These are phyloP conservation scores for Globisporangium viniferum DNA, from an alignment of 352 stramenopile species.

Conservation along the genomic window DNA sequence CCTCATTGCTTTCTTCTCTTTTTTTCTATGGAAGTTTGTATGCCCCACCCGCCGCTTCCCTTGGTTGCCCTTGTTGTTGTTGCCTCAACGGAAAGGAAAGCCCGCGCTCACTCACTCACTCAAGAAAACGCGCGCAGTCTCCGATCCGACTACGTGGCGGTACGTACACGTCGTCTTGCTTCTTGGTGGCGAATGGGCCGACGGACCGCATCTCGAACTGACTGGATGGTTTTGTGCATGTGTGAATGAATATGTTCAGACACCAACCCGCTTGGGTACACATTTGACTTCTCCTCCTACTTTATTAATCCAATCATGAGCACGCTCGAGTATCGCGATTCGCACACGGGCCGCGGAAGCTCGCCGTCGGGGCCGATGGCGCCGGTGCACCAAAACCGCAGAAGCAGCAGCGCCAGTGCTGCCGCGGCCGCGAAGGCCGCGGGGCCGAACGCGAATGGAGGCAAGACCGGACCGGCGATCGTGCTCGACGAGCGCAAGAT, in stretches of 20 bases:
- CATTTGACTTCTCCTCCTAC: not conserved
- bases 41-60: not conserved
- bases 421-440: too few species aligned
- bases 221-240: not conserved
- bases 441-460: not conserved
- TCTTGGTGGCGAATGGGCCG: not conserved
- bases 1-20: not conserved
- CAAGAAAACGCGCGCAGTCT: not conserved
- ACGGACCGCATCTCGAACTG: not conserved
- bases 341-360: conserved; percentile 4
- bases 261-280: conserved; percentile 7
- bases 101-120: conserved; percentile 5
- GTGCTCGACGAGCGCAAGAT: conserved; percentile 70
- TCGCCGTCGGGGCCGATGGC: not conserved
- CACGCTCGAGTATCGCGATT: conserved; percentile 14
- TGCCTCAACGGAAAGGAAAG: not conserved
- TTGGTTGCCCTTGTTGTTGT: not conserved
- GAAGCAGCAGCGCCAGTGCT: conserved; percentile 19
- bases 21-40: conserved; percentile 10
- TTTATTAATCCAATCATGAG: conserved; percentile 8
- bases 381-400: not conserved
- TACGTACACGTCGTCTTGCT: not conserved
- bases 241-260: not conserved
- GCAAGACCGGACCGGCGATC: conserved; percentile 27
- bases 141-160: conserved; percentile 1